phyloP scores from a whole-genome alignment of 805 yeast species.

The Zygosaccharomyces kombuchaensis region DNA sequence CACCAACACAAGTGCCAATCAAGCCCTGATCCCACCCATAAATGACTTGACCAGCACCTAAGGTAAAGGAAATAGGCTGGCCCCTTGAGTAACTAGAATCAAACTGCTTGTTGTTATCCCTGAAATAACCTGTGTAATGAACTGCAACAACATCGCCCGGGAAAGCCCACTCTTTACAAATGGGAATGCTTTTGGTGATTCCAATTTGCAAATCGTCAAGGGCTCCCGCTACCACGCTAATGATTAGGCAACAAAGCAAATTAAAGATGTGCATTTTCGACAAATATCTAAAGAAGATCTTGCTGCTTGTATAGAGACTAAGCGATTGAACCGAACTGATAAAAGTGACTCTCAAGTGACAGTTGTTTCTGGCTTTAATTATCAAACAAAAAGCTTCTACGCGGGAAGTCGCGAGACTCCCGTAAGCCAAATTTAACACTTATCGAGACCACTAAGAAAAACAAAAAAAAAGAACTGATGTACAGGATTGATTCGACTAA shows the following conservation, averaged over 20 bases:
- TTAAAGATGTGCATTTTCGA: conserved; percentile 1
- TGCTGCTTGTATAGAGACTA: background rate
- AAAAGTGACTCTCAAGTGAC: no score
- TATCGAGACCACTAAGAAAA: background rate
- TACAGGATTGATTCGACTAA: background rate
- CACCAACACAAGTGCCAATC: conserved; percentile 82
- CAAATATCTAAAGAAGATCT: background rate
- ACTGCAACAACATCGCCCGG: conserved; percentile 68
- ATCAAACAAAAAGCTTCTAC: no score
- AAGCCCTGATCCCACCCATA: conserved; percentile 90
- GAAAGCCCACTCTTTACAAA: conserved; percentile 55
- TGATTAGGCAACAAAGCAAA: conserved; percentile 4
- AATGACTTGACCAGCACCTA: conserved; percentile 80
- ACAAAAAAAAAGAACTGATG: background rate
- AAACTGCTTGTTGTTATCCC: conserved; percentile 60
- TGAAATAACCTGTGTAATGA: conserved; percentile 72
- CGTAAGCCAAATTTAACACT: background rate
- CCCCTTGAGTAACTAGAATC: conserved; percentile 68
- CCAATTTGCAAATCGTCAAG: conserved; percentile 36
- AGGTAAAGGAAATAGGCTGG: conserved; percentile 61
- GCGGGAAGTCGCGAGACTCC: background rate
- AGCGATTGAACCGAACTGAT: no score
- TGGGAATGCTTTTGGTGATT: conserved; percentile 46
- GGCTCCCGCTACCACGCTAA: conserved; percentile 21
- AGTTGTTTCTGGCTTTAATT: background rate